These are phyloP conservation scores for Saccharomycopsis selenospora DNA, from an alignment of 805 yeast species.

Conservation along the genomic window DNA sequence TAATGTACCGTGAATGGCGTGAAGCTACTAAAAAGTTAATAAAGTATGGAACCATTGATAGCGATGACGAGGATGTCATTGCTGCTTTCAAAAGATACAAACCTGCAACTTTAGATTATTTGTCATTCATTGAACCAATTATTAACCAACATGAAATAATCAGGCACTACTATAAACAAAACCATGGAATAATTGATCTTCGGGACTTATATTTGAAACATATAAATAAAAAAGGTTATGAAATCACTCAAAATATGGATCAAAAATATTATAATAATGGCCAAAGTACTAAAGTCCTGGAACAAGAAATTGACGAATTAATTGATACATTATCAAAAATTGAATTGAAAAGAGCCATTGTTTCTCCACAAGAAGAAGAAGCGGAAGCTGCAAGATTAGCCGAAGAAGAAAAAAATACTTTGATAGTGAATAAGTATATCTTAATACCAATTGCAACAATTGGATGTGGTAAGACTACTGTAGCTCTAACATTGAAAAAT, in stretches of 20 bases:
- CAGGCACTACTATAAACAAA: slow-evolving; percentile 39
- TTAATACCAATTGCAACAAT: slow-evolving; percentile 81
- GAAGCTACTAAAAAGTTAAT: slow-evolving; percentile 69
- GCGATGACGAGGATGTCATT: slow-evolving; percentile 24
- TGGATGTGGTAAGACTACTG: slow-evolving; percentile 94
- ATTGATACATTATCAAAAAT: slow-evolving; percentile 3
- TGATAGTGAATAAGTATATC: slow-evolving; percentile 44
- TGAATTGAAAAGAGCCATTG: background rate
- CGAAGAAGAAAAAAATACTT: slow-evolving; percentile 22
- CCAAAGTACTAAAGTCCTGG: slow-evolving; percentile 23
- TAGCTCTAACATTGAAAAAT: slow-evolving; percentile 48
- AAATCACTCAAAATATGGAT: slow-evolving; percentile 38
- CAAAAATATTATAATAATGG: slow-evolving; percentile 31
- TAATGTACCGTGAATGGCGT: slow-evolving; percentile 84
- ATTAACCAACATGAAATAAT: slow-evolving; percentile 43
- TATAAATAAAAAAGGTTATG: slow-evolving; percentile 51
- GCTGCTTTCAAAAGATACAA: slow-evolving; percentile 42
- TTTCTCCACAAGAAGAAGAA: background rate
- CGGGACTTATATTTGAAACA: slow-evolving; percentile 56
- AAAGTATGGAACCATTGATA: slow-evolving; percentile 16
- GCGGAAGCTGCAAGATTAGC: background rate
- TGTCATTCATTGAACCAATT: slow-evolving; percentile 55
- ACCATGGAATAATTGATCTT: slow-evolving; percentile 67
- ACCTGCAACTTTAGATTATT: slow-evolving; percentile 55
- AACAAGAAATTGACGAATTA: slow-evolving; percentile 23